Percentiles rank a stretch among this genome's conserved stretches.
Conservation (phyloP, 108 stramenopile genomes). For the Discostella stelligeroides region DNA sequence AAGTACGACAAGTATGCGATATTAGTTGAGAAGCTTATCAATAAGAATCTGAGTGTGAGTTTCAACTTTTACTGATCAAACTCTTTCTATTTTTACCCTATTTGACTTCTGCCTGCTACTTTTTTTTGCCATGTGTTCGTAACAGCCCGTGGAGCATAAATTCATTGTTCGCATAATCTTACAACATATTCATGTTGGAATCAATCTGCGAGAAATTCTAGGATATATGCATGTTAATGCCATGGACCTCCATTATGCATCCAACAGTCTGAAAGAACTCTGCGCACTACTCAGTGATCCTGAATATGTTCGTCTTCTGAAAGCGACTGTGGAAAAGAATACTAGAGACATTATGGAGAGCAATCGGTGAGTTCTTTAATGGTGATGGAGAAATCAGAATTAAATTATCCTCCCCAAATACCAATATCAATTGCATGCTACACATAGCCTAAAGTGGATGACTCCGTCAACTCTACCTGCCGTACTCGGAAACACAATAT, state of each 20-base stretch:
- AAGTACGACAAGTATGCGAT: conserved; percentile 42
- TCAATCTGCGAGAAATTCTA: conserved; percentile 52
- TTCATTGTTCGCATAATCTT: conserved; percentile 81
- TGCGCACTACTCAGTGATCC: conserved; percentile 48
- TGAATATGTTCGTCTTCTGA: conserved; percentile 30
- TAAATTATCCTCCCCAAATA: too few relatives aligned
- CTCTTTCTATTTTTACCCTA: background rate
- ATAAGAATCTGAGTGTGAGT: conserved; percentile 44
- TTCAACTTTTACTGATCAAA: background rate
- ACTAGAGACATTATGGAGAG: conserved; percentile 37
- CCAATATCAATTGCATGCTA: background rate
- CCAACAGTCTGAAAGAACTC: conserved; percentile 46
- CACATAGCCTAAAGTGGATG: conserved; percentile 32
- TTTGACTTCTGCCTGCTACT: background rate
- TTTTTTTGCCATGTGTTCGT: background rate
- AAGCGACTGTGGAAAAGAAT: conserved; percentile 41
- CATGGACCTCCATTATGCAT: conserved; percentile 42
- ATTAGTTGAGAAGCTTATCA: conserved; percentile 44
- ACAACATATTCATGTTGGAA: conserved; percentile 63
- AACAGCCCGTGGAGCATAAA: conserved; percentile 78
- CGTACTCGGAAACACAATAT: conserved; percentile 61
- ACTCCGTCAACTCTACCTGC: conserved; percentile 40
- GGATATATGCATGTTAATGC: conserved; percentile 57
- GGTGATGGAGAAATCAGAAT: too few relatives aligned
- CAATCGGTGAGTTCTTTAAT: conserved; percentile 25